These are phyloP conservation scores for Houttuynia cordata DNA, from an alignment of 164 flowering plant species.

Conservation along the genomic window DNA sequence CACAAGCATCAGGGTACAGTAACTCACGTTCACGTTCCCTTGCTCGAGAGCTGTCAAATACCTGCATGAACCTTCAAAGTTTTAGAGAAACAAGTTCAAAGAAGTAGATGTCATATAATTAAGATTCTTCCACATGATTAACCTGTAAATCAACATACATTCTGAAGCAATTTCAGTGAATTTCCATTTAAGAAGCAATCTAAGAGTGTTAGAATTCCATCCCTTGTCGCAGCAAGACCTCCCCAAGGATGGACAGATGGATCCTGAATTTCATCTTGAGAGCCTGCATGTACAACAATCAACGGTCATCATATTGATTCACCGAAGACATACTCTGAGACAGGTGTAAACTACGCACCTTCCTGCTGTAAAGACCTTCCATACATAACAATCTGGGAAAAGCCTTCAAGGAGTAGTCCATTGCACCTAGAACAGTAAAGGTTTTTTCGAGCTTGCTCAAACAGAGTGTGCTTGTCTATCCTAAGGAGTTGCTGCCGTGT, in stretches of 20 bases:
- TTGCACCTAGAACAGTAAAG: conserved; percentile 98
- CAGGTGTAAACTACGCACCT: conserved; percentile 23
- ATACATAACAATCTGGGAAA: conserved; percentile 81
- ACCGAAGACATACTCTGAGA: conserved; percentile 20
- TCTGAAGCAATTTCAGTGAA: conserved; percentile 78
- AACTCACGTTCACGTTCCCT: conserved; percentile 89
- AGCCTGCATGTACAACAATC: conserved; percentile 7
- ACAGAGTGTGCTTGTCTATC: conserved; percentile 79
- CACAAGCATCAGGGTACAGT: conserved; percentile 98
- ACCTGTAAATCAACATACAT: conserved; percentile 29
- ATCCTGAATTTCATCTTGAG: conserved; percentile 67
- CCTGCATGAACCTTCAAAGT: conserved; percentile 31
- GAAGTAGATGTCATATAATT: neutral
- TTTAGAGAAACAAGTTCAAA: conserved; percentile 4
- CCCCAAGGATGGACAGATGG: conserved; percentile 98
- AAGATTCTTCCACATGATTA: neutral
- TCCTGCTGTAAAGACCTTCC: conserved; percentile 83
- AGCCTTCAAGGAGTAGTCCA: conserved; percentile 88
- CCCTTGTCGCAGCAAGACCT: conserved; percentile 73
- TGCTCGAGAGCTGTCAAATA: conserved; percentile 86
- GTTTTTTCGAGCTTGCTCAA: conserved; percentile 94
- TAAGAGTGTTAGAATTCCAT: conserved; percentile 76
- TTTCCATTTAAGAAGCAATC: conserved; percentile 67
- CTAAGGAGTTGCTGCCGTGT: conserved; percentile 69
- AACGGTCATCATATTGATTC: conserved; percentile 23